These are phyloP conservation scores for Hypoxylon sp. DNA, from an alignment of 2,329 filamentous ascomycete genomes.

Conservation along the genomic window DNA sequence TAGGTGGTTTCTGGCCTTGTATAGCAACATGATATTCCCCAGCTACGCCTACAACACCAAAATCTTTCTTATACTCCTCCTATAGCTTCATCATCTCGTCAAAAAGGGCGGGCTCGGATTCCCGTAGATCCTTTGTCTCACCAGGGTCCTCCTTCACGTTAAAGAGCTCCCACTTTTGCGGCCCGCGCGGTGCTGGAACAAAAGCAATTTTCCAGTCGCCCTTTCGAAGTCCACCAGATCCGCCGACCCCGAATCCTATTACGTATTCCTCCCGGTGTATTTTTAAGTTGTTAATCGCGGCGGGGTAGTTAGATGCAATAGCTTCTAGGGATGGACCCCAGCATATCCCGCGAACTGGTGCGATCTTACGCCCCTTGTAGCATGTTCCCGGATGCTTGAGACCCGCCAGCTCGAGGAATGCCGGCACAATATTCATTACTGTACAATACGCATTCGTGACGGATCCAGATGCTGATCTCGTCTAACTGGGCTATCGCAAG, in stretches of 20 bases:
- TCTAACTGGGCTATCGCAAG: too few species aligned
- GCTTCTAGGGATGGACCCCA: not conserved
- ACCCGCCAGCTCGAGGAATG: not conserved
- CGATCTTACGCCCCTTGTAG: not conserved
- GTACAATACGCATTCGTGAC: not conserved
- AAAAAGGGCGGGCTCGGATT: not conserved
- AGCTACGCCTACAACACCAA: not conserved
- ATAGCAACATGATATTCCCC: not conserved
- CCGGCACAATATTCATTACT: not conserved
- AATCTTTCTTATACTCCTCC: not conserved
- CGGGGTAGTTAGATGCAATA: not conserved
- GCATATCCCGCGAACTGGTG: not conserved
- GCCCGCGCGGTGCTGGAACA: not conserved
- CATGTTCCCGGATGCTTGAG: not conserved
- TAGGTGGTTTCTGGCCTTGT: not conserved
- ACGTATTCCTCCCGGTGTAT: not conserved
- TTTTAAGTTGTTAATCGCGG: not conserved
- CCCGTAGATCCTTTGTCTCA: not conserved
- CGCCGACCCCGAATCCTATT: not conserved
- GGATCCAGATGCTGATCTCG: not conserved
- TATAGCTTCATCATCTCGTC: not conserved
- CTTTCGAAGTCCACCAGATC: not conserved
- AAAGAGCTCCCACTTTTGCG: not conserved
- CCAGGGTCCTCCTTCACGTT: not conserved
- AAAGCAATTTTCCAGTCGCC: not conserved